Conservation (phyloP, 179 eudicot species). For the Silene coronaria region DNA sequence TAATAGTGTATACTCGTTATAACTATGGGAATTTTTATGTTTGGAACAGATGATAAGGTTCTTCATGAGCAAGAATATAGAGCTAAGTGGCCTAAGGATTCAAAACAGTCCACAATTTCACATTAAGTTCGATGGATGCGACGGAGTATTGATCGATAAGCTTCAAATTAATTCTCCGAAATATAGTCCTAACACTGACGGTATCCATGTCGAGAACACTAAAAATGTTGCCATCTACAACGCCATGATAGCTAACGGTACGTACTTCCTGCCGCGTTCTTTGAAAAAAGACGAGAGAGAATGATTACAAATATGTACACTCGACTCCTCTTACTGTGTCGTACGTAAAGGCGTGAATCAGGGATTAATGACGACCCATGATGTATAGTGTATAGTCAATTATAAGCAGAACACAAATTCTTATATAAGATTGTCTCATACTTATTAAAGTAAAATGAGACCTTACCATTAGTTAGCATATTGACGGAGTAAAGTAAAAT, state of each 20-base stretch:
- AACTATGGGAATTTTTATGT: not conserved
- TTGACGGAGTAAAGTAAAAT: too few relatives aligned
- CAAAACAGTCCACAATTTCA: slow-evolving; percentile 94
- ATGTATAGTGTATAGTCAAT: too few relatives aligned
- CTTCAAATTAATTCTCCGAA: slow-evolving; percentile 76
- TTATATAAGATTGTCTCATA: too few relatives aligned
- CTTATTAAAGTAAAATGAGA: too few relatives aligned
- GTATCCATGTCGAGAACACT: slow-evolving; percentile 77
- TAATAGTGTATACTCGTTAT: too few relatives aligned
- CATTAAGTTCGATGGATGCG: slow-evolving; percentile 89
- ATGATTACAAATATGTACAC: too few relatives aligned
- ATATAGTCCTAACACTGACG: slow-evolving; percentile 91
- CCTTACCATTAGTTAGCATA: too few relatives aligned
- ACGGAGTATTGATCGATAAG: slow-evolving; percentile 69
- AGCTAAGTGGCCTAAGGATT: slow-evolving; percentile 52
- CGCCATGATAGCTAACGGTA: slow-evolving; percentile 84
- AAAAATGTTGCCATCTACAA: slow-evolving; percentile 69
- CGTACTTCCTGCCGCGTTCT: not conserved
- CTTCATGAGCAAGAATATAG: slow-evolving; percentile 78
- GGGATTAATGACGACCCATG: too few relatives aligned
- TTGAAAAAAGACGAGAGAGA: too few relatives aligned
- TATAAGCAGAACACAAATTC: too few relatives aligned
- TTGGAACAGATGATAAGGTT: slow-evolving; percentile 65
- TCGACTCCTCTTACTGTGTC: too few relatives aligned
- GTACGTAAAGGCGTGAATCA: too few relatives aligned